Base-by-base conservation (phyloP, 192 early-diverging fungal genomes). In the Glomus cerebriforme region DNA sequence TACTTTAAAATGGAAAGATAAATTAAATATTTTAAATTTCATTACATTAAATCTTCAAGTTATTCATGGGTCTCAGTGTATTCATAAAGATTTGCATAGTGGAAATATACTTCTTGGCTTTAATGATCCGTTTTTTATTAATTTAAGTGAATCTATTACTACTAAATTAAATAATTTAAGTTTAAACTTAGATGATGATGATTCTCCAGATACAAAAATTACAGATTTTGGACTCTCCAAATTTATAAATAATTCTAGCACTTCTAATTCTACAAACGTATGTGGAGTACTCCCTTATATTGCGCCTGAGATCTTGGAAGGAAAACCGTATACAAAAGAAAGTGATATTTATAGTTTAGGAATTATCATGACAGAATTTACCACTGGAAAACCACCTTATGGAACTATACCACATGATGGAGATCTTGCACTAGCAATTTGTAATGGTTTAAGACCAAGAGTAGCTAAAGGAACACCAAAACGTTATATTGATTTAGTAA, bases 331-430 rank as follows among this genome's bases (percentile, higher is more conserved):
- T 78, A 79, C 82, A 27, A 45, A 69, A 29, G 81, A 73, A 74
- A 79, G 81, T 3, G 84, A 85, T 32, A 74, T 85, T 4, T 85
- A 85, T 74, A 82, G 81, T 71, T 70, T 85, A 13, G 84, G 84
- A 3, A 80, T 82, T 47, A 82, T 85, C 49, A 85, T 85, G 84
- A 73, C 80, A 73, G 84, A 85, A 31, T 32, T 85, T 15, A 74
- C 84, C 10, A 80, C 80, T 24, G 82, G 81, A 64, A 47, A 79
- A 32, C 81, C 80, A 10, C 84, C 84, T 9, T 85, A 83, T n/a
- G n/a, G 7, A 10, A 58, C 58, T 24, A 2, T 26, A 75, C 54
- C 54, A 2, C 73, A 75, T 60, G 19, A 75, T 27, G 5, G 17
- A 37, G 2, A 26, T 3, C 31, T 75, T 19, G 32, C 59, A 32